These are phyloP conservation scores for Ballota nigra DNA, from an alignment of 257 asterid species.

Conservation along the genomic window DNA sequence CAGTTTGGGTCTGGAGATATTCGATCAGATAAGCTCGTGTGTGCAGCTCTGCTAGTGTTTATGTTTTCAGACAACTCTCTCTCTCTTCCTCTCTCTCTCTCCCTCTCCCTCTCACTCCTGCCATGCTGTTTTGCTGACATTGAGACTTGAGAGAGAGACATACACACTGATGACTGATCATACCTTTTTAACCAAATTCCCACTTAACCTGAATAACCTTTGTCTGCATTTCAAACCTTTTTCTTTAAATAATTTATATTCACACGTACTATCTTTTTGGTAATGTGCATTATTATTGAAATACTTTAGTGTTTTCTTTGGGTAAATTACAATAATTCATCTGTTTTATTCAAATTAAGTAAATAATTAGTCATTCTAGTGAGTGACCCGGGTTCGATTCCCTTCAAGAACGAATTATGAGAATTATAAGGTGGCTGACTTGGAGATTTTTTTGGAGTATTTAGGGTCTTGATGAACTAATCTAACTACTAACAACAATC, in stretches of 20 bases:
- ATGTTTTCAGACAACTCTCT: constrained; percentile 12
- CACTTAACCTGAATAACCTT: neutral
- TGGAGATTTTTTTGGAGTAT: too few relatives aligned
- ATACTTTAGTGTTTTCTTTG: too few relatives aligned
- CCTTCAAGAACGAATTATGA: too few relatives aligned
- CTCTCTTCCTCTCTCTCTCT: neutral
- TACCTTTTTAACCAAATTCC: neutral
- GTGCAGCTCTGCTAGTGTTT: neutral
- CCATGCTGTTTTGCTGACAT: neutral
- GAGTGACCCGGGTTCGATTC: too few relatives aligned
- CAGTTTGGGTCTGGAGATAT: neutral
- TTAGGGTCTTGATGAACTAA: too few relatives aligned
- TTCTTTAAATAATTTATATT: too few relatives aligned
- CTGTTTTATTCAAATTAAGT: neutral
- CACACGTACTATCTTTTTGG: neutral
- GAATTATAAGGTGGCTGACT: too few relatives aligned
- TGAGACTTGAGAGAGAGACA: neutral
- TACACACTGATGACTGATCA: neutral
- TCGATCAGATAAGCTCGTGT: constrained; percentile 20
- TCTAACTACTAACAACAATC: too few relatives aligned
- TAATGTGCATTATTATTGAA: too few relatives aligned
- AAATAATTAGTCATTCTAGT: too few relatives aligned
- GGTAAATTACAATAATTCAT: neutral
- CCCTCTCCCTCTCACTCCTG: neutral
- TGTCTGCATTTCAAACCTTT: neutral